Evolutionary conservation across 1,139 yeast species (phyloP).

Genomic region (Candida sp.): DNA sequence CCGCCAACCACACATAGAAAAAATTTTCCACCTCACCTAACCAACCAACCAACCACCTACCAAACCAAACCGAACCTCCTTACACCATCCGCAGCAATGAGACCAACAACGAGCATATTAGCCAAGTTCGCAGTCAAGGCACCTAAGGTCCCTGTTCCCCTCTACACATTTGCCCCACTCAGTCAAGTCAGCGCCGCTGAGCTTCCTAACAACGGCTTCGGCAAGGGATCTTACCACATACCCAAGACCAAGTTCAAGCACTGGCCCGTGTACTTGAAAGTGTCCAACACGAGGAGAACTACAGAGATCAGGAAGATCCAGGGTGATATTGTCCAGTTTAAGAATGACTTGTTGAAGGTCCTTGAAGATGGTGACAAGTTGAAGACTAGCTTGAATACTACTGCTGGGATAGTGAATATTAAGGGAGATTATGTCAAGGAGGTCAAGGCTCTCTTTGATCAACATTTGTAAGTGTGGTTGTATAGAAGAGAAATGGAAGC

Average conservation of each 20-base stretch:
- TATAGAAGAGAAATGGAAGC: background rate
- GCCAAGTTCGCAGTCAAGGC: slow-evolving; percentile 4
- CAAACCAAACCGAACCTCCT: background rate
- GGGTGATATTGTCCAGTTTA: slow-evolving; percentile 64
- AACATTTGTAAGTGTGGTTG: slow-evolving; percentile 13
- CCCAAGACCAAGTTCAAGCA: slow-evolving; percentile 62
- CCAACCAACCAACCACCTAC: no score
- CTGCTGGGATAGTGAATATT: slow-evolving; percentile 49
- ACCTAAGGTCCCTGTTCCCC: slow-evolving; percentile 5
- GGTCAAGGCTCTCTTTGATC: slow-evolving; percentile 41
- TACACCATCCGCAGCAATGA: slow-evolving; percentile 17
- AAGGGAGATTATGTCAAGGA: slow-evolving; percentile 60
- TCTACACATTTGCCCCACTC: slow-evolving; percentile 9
- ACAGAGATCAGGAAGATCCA: slow-evolving; percentile 69
- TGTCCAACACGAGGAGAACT: slow-evolving; percentile 53
- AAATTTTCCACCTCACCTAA: no score
- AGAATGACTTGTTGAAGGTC: slow-evolving; percentile 58
- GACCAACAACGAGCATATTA: slow-evolving; percentile 17
- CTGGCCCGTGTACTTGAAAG: slow-evolving; percentile 71
- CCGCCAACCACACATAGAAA: no score
- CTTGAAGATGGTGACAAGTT: slow-evolving; percentile 28
- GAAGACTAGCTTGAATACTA: slow-evolving; percentile 46
- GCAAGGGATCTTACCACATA: slow-evolving; percentile 49
- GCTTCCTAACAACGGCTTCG: slow-evolving; percentile 41
- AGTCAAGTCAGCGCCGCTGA: slow-evolving; percentile 7